A percentile compares a stretch with the other conserved stretches of the same genome.
Conservation (phyloP, 2,329 filamentous ascomycete genomes). For the Monilinia laxa region DNA sequence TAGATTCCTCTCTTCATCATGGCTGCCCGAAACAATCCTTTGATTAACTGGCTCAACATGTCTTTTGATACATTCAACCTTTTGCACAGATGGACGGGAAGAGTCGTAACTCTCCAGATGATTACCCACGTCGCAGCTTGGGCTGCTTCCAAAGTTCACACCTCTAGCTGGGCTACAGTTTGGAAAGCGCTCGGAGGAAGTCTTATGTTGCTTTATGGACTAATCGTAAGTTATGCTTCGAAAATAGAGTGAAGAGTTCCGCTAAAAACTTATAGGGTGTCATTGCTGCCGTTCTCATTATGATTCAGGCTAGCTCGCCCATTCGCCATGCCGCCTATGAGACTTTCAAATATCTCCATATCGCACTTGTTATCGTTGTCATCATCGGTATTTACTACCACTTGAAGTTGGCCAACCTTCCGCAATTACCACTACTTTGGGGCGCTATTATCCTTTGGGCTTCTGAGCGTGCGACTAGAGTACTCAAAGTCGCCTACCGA, state of each 20-base stretch:
- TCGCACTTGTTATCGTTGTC: conserved; percentile 58
- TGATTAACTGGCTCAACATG: conserved; percentile 69
- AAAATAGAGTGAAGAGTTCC: too few species aligned
- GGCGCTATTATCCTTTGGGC: conserved; percentile 66
- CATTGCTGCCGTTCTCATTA: conserved; percentile 59
- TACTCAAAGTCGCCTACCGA: conserved; percentile 60
- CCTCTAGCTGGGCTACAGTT: conserved; percentile 52
- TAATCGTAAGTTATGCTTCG: conserved; percentile 53
- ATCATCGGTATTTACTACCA: conserved; percentile 69
- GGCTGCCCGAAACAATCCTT: conserved; percentile 74
- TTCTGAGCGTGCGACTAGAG: conserved; percentile 59
- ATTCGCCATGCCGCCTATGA: conserved; percentile 79
- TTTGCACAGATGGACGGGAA: conserved; percentile 76
- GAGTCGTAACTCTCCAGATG: conserved; percentile 70
- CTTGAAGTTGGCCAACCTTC: conserved; percentile 53
- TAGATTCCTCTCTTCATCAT: conserved; percentile 68
- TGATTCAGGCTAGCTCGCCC: conserved; percentile 68
- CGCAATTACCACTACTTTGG: conserved; percentile 59
- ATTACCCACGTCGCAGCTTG: conserved; percentile 65
- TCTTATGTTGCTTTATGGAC: conserved; percentile 56
- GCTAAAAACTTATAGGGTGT: conserved; percentile 48
- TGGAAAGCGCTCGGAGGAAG: conserved; percentile 41
- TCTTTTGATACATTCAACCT: conserved; percentile 84
- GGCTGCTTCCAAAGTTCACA: conserved; percentile 46
- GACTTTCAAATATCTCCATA: conserved; percentile 72